Percentiles rank a stretch among this genome's conserved stretches.
Evolutionary conservation across 768 basidiomycete genomes (phyloP).

Genomic region (Lactarius trivialis): DNA sequence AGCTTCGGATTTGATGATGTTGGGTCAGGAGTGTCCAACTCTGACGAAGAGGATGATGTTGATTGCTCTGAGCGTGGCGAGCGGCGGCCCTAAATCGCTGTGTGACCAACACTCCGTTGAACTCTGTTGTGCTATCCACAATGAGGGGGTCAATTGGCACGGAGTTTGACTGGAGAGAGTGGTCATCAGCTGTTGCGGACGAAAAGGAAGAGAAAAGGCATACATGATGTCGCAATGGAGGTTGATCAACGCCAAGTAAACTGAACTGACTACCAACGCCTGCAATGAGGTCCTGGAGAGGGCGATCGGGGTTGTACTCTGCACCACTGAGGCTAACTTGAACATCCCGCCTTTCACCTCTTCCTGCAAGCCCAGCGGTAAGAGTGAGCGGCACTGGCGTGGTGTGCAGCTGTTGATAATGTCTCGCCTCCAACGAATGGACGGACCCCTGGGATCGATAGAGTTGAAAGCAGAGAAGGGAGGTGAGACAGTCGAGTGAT

Average conservation of each 20-base stretch:
- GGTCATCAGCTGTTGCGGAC: slow-evolving; percentile 5
- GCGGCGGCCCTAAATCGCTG: slow-evolving; percentile 41
- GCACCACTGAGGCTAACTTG: slow-evolving; percentile 64
- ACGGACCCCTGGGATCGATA: slow-evolving; percentile 51
- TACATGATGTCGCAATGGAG: slow-evolving; percentile 45
- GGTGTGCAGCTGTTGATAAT: slow-evolving; percentile 80
- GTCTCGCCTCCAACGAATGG: slow-evolving; percentile 61
- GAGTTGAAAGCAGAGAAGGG: slow-evolving; percentile 54
- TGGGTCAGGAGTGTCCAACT: slow-evolving; percentile 38
- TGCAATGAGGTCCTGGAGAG: slow-evolving; percentile 64
- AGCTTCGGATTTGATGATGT: slow-evolving; percentile 51
- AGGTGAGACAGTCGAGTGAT: slow-evolving; percentile 46
- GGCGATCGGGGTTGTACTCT: slow-evolving; percentile 83
- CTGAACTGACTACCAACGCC: slow-evolving; percentile 51
- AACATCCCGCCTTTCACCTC: slow-evolving; percentile 47
- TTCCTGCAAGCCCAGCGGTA: slow-evolving; percentile 67
- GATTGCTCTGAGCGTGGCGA: slow-evolving; percentile 39
- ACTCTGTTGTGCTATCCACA: slow-evolving; percentile 54
- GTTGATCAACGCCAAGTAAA: slow-evolving; percentile 48
- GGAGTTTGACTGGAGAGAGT: slow-evolving; percentile 27
- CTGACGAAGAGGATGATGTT: slow-evolving; percentile 42
- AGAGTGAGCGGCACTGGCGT: slow-evolving; percentile 85
- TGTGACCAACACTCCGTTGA: slow-evolving; percentile 54
- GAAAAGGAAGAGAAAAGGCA: slow-evolving; percentile 23
- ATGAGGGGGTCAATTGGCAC: slow-evolving; percentile 47